Conservation (phyloP, 1,284 basidiomycete genomes). For the Rhodotorula sp. region DNA sequence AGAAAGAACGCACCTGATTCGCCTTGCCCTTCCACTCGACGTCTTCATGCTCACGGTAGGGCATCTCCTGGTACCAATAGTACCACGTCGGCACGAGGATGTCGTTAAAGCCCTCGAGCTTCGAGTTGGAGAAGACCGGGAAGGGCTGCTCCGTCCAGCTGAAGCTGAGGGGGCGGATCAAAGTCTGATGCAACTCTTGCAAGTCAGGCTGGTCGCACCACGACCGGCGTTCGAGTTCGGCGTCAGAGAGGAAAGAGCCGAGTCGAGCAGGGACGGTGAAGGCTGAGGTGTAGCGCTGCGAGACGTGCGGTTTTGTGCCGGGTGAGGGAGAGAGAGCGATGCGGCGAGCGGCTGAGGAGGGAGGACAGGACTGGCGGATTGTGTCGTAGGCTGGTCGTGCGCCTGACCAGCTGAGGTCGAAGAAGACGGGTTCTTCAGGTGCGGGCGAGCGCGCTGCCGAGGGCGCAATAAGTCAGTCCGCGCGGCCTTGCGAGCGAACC, state of each 20-base stretch:
- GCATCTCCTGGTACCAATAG: slow-evolving; percentile 11
- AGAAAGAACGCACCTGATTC: slow-evolving; percentile 10
- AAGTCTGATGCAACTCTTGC: slow-evolving; percentile 23
- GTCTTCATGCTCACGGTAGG: slow-evolving; percentile 12
- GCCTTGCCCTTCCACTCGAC: slow-evolving; percentile 25
- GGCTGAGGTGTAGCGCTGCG: slow-evolving; percentile 4
- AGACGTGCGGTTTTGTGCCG: slow-evolving; percentile 11
- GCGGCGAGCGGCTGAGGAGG: slow-evolving; percentile 12
- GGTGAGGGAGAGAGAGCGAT: not conserved
- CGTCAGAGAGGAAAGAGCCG: slow-evolving; percentile 15
- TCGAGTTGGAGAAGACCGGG: slow-evolving; percentile 27
- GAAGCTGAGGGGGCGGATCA: slow-evolving; percentile 24
- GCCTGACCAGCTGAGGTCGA: not conserved
- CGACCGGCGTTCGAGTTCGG: slow-evolving; percentile 9
- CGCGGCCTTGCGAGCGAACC: too few relatives aligned
- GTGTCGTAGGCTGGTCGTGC: not conserved
- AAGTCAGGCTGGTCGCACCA: slow-evolving; percentile 35
- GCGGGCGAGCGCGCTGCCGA: not conserved
- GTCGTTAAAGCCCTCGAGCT: slow-evolving; percentile 24
- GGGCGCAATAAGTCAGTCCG: not conserved
- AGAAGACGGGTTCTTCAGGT: slow-evolving; percentile 1
- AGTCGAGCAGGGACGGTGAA: slow-evolving; percentile 14
- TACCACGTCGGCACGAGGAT: slow-evolving; percentile 32
- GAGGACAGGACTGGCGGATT: slow-evolving; percentile 19
- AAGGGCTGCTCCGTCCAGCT: slow-evolving; percentile 14